Base-by-base conservation (phyloP, 345 rosid genomes). In the Ceriops zippeliana region DNA sequence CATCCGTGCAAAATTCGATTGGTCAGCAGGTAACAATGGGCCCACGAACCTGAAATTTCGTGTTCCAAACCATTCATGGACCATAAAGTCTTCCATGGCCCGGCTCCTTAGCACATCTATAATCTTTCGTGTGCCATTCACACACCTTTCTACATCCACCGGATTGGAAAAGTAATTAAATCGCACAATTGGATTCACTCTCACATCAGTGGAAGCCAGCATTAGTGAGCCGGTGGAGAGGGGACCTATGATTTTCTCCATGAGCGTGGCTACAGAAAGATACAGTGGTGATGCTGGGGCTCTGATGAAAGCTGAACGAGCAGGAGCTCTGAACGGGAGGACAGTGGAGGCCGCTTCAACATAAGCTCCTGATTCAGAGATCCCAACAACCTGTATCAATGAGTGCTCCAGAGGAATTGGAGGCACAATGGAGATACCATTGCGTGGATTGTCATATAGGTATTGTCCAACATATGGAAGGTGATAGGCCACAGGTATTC, bases 141-240 rank as follows among this genome's bases (percentile, higher is more conserved):
- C 86, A 65, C 96, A 89, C 67, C 88, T 89, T 68, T 89, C 89
- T 15, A 93, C 38, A 72, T 91, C 98, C 58, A 76, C 72, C 15
- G 86, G 90, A 66, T 83, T 81, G 73, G 86, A 83, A 66, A 93
- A 91, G 84, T 91, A 91, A 72, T 90, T 91, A 80, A 93, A 93
- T 24, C 91, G 82, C 26, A 91, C 96, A 15, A 89, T 71, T 2
- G 97, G 98, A 73, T 91, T 91, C 37, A 83, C 72, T 81, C 96
- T 83, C 21, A 89, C 91, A 79, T 93, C 95, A 1, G 90, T 89
- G 27, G 98, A 89, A 31, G 98, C 97, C 74, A 93, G 78, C 83
- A 92, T 84, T 46, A 91, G 75, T 0, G 89, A 88, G 61, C 98
- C 98, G 49, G 70, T 52, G 10, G 96, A 90, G 3, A 81, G 76